A percentile compares a stretch with the other conserved stretches of the same genome.
These are phyloP conservation scores for Hygrophoropsis aurantiaca DNA, from an alignment of 768 basidiomycete species.

Conservation along the genomic window DNA sequence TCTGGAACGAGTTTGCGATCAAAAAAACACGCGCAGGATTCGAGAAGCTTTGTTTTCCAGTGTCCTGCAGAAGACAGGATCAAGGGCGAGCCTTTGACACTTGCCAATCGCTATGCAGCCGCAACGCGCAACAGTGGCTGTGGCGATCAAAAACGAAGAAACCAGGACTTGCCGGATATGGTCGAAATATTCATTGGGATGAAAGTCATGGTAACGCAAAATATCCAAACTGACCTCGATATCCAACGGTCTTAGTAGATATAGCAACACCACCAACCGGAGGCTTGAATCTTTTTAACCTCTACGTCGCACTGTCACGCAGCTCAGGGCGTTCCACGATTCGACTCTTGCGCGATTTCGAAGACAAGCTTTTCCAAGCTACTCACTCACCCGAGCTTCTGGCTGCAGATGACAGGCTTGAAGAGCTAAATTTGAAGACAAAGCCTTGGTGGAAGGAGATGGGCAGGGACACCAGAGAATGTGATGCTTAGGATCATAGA, in stretches of 20 bases:
- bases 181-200: too few relatives aligned
- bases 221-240: too few relatives aligned
- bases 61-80: too few relatives aligned
- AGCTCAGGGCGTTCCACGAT: slow-evolving; percentile 26
- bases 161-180: too few relatives aligned
- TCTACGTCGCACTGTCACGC: slow-evolving; percentile 39
- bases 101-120: too few relatives aligned
- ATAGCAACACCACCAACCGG: slow-evolving; percentile 32
- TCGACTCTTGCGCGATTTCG: slow-evolving; percentile 27
- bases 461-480: background rate
- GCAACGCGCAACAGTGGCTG: too few relatives aligned
- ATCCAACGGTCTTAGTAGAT: slow-evolving; percentile 34
- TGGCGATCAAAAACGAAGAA: too few relatives aligned
- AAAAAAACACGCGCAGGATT: slow-evolving; percentile 30
- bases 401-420: slow-evolving; percentile 5
- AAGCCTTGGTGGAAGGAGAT: slow-evolving; percentile 7
- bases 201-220: too few relatives aligned
- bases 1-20: slow-evolving; percentile 34
- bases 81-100: too few relatives aligned
- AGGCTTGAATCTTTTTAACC: slow-evolving; percentile 32
- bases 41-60: too few relatives aligned
- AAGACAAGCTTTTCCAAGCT: slow-evolving; percentile 18
- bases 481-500: too few relatives aligned
- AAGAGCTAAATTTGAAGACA: slow-evolving; percentile 4
- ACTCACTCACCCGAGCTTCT: slow-evolving; percentile 7